Base-by-base conservation (phyloP, 2,329 filamentous ascomycete species). In the Fusarium heterosporum region DNA sequence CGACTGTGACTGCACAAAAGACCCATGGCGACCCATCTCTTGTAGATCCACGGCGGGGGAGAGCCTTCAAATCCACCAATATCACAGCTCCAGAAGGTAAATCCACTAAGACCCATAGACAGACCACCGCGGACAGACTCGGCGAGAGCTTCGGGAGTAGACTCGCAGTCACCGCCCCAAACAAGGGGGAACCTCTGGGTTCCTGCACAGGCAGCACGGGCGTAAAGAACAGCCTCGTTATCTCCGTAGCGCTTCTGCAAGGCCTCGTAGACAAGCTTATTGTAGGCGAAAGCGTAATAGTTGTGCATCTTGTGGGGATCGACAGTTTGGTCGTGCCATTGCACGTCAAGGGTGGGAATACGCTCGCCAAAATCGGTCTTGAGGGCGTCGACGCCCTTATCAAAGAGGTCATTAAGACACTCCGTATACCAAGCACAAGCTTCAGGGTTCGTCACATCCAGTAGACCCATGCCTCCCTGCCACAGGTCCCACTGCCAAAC, bases 331-430 rank as follows among this genome's bases (percentile, higher is more conserved):
- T 92, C 88, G 72, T 86, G 81, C 84, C 89, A 93, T 66, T 85
- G 81, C 8, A 92, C 85, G 67, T 90, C 87, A 47, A 84, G 81
- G 7, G 84, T 85, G 0, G 90, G 90, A 53, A 93, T 89, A 26
- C 90, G 84, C 78, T 93, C 90, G 54, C 89, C 90, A 75, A 93
- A 93, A 73, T 93, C 90, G 9, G 90, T 92, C 79, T 93, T 93
- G 82, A 93, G 87, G 57, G 85, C 84, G 74, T 93, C 89, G 52
- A 93, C 85, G 11, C 90, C 90, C 71, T 87, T 82, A 63, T 91
- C 87, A 68, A 92, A 89, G 4, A 93, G 82, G 4, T 81, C 81
- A 52, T 86, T 83, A 39, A 93, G 81, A 65, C 90, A 89, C 6
- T 75, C 76, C 17, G 81, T 80, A 71, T 88, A 93, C 90, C 90